Evolutionary conservation across 805 yeast genomes (phyloP).

Genomic region (Cyberlindnera nakhonratchasimensis): DNA sequence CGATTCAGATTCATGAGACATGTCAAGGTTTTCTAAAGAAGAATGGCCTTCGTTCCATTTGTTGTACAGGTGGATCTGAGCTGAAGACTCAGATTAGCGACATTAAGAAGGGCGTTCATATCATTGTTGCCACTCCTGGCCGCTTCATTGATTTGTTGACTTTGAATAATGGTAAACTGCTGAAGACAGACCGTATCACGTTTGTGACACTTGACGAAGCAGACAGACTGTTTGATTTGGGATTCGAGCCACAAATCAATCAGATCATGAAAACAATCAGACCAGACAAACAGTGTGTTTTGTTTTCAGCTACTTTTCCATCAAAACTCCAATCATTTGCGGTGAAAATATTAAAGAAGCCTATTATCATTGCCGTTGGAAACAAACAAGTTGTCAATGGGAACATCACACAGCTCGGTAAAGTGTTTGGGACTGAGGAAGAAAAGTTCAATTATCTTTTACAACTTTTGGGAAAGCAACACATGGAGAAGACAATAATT

Average conservation of each 20-base stretch:
- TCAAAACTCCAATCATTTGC: conserved; percentile 75
- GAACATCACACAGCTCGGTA: conserved; percentile 71
- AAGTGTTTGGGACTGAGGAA: conserved; percentile 48
- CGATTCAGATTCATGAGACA: conserved; percentile 76
- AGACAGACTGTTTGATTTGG: conserved; percentile 94
- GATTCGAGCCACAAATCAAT: conserved; percentile 93
- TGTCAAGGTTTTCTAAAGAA: conserved; percentile 53
- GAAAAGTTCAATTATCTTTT: conserved; percentile 56
- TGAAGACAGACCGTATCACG: conserved; percentile 62
- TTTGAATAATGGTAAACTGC: conserved; percentile 73
- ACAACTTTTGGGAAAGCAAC: conserved; percentile 47
- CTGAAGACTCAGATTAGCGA: conserved; percentile 79
- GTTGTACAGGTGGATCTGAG: conserved; percentile 91
- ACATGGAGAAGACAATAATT: conserved; percentile 56
- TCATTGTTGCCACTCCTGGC: conserved; percentile 94
- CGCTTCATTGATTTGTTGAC: conserved; percentile 84
- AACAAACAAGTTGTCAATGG: conserved; percentile 77
- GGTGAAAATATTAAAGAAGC: conserved; percentile 53
- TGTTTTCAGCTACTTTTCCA: conserved; percentile 95
- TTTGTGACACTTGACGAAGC: conserved; percentile 94
- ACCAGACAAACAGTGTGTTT: conserved; percentile 83
- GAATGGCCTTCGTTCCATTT: conserved; percentile 51
- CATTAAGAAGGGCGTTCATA: conserved; percentile 70
- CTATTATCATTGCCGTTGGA: conserved; percentile 78
- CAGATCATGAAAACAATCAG: conserved; percentile 73